phyloP scores from a whole-genome alignment of 768 basidiomycete species.

The Boletus tylopilopsis region DNA sequence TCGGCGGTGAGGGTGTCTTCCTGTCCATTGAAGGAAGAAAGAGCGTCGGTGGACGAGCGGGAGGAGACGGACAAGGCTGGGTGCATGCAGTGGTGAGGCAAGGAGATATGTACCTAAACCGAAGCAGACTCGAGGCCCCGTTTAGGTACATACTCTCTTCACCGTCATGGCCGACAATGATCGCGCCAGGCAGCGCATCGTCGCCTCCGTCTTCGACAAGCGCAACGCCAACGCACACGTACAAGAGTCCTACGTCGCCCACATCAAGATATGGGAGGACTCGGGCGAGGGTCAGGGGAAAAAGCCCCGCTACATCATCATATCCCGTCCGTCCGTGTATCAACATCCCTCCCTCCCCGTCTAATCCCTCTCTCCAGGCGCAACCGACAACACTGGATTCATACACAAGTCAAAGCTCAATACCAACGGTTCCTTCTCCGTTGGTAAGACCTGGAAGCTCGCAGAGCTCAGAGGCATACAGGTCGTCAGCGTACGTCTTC shows the following conservation, averaged over 20 bases:
- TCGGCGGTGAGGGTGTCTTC: conserved; percentile 28
- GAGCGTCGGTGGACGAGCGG: conserved; percentile 26
- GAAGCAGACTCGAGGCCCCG: neutral
- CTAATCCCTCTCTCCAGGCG: conserved; percentile 38
- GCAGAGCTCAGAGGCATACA: conserved; percentile 78
- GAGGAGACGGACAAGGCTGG: conserved; percentile 20
- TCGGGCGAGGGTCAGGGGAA: conserved; percentile 62
- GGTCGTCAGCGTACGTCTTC: conserved; percentile 62
- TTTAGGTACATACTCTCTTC: conserved; percentile 7
- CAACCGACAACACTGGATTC: conserved; percentile 57
- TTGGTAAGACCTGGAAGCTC: conserved; percentile 95
- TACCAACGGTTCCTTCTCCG: conserved; percentile 89
- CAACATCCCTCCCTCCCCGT: neutral
- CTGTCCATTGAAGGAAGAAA: conserved; percentile 31
- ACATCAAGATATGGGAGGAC: conserved; percentile 95
- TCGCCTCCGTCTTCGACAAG: conserved; percentile 78
- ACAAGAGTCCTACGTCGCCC: conserved; percentile 80
- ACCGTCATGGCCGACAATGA: conserved; percentile 41
- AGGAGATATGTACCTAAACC: conserved; percentile 3
- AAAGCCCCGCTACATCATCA: conserved; percentile 88
- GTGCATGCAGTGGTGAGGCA: neutral
- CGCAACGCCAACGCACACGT: conserved; percentile 59
- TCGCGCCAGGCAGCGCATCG: conserved; percentile 65
- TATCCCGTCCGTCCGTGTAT: conserved; percentile 87
- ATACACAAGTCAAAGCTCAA: conserved; percentile 98